Conservation (phyloP, 2,329 filamentous ascomycete species). For the Diaporthe sp. region DNA sequence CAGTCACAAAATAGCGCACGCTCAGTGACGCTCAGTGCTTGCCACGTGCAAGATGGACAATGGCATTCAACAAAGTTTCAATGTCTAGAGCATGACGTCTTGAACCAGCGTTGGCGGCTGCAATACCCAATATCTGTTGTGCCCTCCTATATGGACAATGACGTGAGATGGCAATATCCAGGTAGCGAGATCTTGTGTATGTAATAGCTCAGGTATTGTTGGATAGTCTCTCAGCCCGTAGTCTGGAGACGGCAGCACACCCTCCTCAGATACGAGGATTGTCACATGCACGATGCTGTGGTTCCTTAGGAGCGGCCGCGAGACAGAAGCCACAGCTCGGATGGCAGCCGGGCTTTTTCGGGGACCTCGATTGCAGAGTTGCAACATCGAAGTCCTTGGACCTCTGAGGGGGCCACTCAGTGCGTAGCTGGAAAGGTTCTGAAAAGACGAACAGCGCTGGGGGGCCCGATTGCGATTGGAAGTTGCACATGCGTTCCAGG, state of each 20-base stretch:
- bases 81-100: slow-evolving; percentile 14
- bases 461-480: slow-evolving; percentile 8
- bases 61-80: neutral
- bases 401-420: neutral
- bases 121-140: neutral
- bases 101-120: neutral
- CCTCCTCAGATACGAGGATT: slow-evolving; percentile 28
- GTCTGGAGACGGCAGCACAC: neutral
- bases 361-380: neutral
- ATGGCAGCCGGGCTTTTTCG: slow-evolving; percentile 1
- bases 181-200: neutral
- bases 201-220: neutral
- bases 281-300: neutral
- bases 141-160: neutral
- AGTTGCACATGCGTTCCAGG: slow-evolving; percentile 29
- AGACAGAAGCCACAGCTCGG: neutral
- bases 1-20: slow-evolving; percentile 2
- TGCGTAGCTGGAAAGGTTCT: neutral
- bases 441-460: neutral
- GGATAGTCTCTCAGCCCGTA: neutral
- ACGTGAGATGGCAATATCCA: neutral
- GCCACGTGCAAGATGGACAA: slow-evolving; percentile 16
- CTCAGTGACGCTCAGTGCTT: neutral
- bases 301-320: neutral
- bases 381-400: neutral